Conservation (phyloP, 805 yeast species). For the Blastobotrys chiropterorum region DNA sequence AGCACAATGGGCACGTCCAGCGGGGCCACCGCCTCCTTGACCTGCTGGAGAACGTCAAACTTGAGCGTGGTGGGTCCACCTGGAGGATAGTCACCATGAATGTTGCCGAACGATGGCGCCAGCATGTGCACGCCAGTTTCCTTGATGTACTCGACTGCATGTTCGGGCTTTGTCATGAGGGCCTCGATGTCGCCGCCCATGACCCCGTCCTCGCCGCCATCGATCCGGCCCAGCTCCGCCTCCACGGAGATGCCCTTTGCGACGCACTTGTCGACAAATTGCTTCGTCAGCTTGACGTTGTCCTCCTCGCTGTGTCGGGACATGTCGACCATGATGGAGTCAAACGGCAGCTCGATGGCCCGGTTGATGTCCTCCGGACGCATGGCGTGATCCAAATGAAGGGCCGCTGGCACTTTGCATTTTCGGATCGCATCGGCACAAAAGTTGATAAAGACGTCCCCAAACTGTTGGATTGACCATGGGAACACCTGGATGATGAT, state of each 20-base stretch:
- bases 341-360: constrained; percentile 32
- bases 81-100: constrained; percentile 35
- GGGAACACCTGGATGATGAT: constrained; percentile 34
- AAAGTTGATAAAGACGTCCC: constrained; percentile 28
- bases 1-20: constrained; percentile 26
- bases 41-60: constrained; percentile 20
- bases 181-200: constrained; percentile 27
- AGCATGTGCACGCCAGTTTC: constrained; percentile 34
- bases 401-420: constrained; percentile 33
- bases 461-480: constrained; percentile 34
- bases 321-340: constrained; percentile 38
- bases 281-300: constrained; percentile 27
- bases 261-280: constrained; percentile 30
- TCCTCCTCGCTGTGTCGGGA: constrained; percentile 34
- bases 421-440: constrained; percentile 24
- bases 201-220: constrained; percentile 37
- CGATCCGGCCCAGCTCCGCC: constrained; percentile 37
- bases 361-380: constrained; percentile 29
- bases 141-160: constrained; percentile 27
- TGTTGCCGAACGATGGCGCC: constrained; percentile 36
- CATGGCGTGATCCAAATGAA: constrained; percentile 36
- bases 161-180: constrained; percentile 31
- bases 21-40: constrained; percentile 12
- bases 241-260: constrained; percentile 31
- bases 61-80: constrained; percentile 32